Evolutionary conservation across 78 protist species (phyloP).

Genomic region (Polysphondylium violaceum): DNA sequence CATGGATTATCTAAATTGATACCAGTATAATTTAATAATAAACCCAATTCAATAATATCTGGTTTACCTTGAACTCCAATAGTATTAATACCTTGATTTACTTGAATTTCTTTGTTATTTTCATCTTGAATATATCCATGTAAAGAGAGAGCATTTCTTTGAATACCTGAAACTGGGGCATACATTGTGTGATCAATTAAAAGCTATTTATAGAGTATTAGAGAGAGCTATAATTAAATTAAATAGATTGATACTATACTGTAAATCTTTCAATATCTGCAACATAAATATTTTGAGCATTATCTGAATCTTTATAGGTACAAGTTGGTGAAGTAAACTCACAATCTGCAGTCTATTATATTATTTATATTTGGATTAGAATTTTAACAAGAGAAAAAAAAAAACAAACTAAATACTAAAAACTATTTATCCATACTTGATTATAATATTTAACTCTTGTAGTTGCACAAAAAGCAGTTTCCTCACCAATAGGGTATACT

Average conservation of each 20-base stretch:
- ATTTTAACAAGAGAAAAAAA: too few relatives aligned
- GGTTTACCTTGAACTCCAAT: conserved; percentile 33
- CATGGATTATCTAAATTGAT: conserved; percentile 19
- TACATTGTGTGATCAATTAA: conserved; percentile 61
- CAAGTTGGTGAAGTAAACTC: background rate
- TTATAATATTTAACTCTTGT: conserved; percentile 12
- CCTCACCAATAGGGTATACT: conserved; percentile 36
- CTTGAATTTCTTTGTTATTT: conserved; percentile 24
- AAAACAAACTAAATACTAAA: too few relatives aligned
- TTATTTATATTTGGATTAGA: too few relatives aligned
- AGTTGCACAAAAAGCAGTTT: background rate
- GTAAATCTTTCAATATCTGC: conserved; percentile 68
- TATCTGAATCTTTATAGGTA: background rate
- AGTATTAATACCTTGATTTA: background rate
- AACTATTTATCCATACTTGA: background rate
- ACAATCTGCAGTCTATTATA: conserved; percentile 5
- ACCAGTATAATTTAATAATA: conserved; percentile 19
- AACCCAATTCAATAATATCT: conserved; percentile 25
- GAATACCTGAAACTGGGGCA: conserved; percentile 30
- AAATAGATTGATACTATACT: too few relatives aligned
- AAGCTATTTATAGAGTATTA: too few relatives aligned
- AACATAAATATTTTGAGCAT: background rate
- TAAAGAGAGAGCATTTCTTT: conserved; percentile 34
- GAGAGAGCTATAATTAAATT: too few relatives aligned
- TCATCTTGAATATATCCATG: conserved; percentile 15